Conservation (phyloP, 495 filamentous ascomycete genomes). For the Aspergillus mulundensis region DNA sequence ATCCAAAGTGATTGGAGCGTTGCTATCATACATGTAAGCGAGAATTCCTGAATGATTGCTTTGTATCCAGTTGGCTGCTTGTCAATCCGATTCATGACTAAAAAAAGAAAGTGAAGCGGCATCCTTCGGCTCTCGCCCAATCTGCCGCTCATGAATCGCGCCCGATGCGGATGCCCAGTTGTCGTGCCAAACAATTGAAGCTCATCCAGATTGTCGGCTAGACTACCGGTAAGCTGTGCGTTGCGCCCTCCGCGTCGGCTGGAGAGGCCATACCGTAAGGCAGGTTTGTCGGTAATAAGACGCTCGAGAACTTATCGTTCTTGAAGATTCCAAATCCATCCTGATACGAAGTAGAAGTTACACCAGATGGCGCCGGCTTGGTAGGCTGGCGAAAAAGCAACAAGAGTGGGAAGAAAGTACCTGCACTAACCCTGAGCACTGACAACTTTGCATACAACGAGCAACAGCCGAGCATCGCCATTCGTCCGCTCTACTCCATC, state of each 20-base stretch:
- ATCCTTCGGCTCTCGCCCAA: constrained; percentile 8
- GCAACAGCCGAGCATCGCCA: neutral
- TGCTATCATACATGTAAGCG: neutral
- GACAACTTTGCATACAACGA: constrained; percentile 7
- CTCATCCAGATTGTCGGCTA: neutral
- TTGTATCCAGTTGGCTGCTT: constrained; percentile 3
- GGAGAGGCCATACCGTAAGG: neutral
- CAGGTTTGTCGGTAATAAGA: no score
- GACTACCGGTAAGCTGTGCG: neutral
- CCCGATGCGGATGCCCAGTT: neutral
- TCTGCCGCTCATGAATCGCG: neutral
- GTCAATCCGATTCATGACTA: constrained; percentile 1
- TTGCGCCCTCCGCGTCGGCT: neutral
- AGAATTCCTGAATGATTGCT: neutral
- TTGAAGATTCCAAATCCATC: no score
- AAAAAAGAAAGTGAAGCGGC: constrained; percentile 15
- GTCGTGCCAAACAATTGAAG: neutral
- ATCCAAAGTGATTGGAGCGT: neutral
- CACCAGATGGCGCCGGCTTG: neutral
- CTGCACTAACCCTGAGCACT: constrained; percentile 6
- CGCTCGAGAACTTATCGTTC: neutral
- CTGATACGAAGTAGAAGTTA: neutral
- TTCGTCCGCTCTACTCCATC: constrained; percentile 6
- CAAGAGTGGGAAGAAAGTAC: constrained; percentile 7
- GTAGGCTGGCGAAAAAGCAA: neutral